Conservation (phyloP, 257 asterid genomes). For the Sherardia arvensis region DNA sequence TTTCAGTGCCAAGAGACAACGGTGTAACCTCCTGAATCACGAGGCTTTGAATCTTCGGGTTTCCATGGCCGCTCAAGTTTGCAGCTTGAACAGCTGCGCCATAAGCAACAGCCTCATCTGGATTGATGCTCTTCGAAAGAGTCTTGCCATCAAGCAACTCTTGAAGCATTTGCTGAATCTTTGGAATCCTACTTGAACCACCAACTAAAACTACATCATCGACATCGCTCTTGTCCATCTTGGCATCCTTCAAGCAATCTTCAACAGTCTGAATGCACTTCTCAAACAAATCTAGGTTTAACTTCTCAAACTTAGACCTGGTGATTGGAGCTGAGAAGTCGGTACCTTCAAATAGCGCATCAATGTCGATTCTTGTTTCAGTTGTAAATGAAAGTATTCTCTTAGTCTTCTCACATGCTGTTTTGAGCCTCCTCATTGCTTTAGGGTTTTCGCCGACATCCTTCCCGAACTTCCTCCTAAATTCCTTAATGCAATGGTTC, state of each 20-base stretch:
- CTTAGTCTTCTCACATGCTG: not conserved
- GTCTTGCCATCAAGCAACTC: not conserved
- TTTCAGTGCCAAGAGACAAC: not conserved
- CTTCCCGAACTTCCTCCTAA: not conserved
- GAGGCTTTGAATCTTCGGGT: not conserved
- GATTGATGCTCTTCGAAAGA: not conserved
- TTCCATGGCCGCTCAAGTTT: not conserved
- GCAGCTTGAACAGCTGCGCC: not conserved
- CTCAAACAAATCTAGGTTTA: not conserved
- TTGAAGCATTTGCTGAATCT: not conserved
- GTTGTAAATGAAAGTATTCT: not conserved
- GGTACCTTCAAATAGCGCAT: not conserved
- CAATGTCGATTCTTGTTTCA: not conserved
- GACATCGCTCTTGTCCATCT: not conserved
- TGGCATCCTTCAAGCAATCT: not conserved
- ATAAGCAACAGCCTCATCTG: not conserved
- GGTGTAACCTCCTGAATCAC: not conserved
- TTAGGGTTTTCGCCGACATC: not conserved
- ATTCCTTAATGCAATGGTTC: not conserved
- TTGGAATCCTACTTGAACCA: not conserved
- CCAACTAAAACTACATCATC: not conserved
- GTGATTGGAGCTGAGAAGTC: not conserved
- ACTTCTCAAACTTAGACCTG: not conserved
- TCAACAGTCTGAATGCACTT: not conserved
- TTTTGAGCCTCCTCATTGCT: not conserved